Evolutionary conservation across 129 eudicot species (phyloP).

Genomic region (Flaveria brownii): DNA sequence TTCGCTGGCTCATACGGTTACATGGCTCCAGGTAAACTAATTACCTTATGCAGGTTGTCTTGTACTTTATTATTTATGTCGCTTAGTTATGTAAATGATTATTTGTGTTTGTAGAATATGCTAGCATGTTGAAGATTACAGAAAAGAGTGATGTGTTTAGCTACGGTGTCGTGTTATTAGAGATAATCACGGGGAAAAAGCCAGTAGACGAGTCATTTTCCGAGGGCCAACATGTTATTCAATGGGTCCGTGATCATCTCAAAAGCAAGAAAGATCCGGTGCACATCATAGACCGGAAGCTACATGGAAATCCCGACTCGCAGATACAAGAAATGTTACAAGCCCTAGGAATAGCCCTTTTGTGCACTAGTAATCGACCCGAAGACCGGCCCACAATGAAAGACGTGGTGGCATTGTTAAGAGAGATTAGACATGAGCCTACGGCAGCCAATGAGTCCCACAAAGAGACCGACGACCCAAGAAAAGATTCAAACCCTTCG

Average conservation of each 20-base stretch:
- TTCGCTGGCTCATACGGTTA: constrained; percentile 96
- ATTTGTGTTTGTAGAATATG: constrained; percentile 51
- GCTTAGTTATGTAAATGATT: neutral
- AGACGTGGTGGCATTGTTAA: constrained; percentile 76
- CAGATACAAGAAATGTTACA: constrained; percentile 94
- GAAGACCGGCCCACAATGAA: constrained; percentile 94
- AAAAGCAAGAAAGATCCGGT: constrained; percentile 75
- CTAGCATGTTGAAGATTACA: constrained; percentile 68
- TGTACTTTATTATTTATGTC: neutral
- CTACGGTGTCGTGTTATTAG: constrained; percentile 82
- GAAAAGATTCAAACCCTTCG: constrained; percentile 28
- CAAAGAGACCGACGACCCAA: constrained; percentile 42
- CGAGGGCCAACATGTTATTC: constrained; percentile 72
- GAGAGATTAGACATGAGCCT: constrained; percentile 66
- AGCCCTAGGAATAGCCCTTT: constrained; percentile 79
- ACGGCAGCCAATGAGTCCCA: constrained; percentile 42
- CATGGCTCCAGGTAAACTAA: constrained; percentile 82
- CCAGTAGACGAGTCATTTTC: constrained; percentile 82
- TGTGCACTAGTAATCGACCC: constrained; percentile 79
- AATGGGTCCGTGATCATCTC: constrained; percentile 86
- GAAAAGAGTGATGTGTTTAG: constrained; percentile 91
- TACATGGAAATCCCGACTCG: constrained; percentile 80
- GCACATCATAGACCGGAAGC: constrained; percentile 60
- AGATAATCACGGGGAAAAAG: constrained; percentile 70
- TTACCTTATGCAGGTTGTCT: neutral